phyloP scores from a whole-genome alignment of 1,284 basidiomycete species.

The Trichosporon sp. region DNA sequence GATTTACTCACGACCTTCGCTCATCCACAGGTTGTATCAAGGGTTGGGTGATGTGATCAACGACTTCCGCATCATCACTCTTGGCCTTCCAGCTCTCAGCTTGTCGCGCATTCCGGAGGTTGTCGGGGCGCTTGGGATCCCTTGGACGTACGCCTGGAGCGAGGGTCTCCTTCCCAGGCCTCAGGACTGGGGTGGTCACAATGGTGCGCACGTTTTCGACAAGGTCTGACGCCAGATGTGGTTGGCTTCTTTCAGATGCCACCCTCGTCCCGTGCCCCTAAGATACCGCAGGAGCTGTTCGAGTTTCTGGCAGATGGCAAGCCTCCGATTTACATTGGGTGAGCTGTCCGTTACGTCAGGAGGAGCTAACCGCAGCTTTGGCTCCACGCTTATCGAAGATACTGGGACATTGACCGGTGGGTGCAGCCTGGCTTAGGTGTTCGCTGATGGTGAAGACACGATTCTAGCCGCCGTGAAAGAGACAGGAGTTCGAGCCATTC shows the following conservation, averaged over 20 bases:
- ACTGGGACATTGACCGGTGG: conserved; percentile 52
- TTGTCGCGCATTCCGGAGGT: conserved; percentile 56
- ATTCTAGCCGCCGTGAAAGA: conserved; percentile 58
- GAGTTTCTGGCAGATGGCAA: conserved; percentile 56
- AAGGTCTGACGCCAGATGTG: conserved; percentile 52
- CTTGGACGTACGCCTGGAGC: conserved; percentile 68
- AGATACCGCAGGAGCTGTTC: conserved; percentile 52
- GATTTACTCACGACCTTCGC: background rate
- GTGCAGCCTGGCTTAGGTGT: background rate
- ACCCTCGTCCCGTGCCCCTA: conserved; percentile 55
- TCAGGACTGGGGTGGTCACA: conserved; percentile 60
- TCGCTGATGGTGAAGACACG: conserved; percentile 46
- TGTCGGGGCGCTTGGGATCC: conserved; percentile 59
- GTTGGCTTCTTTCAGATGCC: conserved; percentile 56
- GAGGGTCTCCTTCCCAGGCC: conserved; percentile 62
- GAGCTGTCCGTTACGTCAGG: conserved; percentile 9
- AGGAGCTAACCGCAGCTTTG: conserved; percentile 52
- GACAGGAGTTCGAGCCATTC: conserved; percentile 58
- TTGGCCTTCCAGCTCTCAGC: conserved; percentile 56
- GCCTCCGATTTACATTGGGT: conserved; percentile 62
- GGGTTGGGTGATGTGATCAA: conserved; percentile 62
- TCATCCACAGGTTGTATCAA: conserved; percentile 20
- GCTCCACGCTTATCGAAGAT: conserved; percentile 62
- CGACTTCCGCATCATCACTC: conserved; percentile 55
- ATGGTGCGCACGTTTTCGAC: conserved; percentile 50